Evolutionary conservation across 306 rosid genomes (phyloP).

Genomic region (Trifolium repens): DNA sequence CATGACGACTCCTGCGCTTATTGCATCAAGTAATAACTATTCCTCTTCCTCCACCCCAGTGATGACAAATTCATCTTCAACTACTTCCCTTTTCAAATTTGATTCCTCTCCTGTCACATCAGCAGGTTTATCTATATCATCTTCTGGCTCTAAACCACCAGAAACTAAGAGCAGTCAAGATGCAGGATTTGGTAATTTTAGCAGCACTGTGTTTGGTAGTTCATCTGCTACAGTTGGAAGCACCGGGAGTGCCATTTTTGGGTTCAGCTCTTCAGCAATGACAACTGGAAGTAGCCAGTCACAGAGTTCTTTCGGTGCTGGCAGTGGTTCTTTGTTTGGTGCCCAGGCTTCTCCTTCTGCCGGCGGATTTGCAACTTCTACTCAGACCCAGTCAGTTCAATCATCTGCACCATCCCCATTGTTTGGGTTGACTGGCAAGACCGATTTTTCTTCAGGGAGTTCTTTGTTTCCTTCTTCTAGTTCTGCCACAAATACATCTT

Average conservation of each 20-base stretch:
- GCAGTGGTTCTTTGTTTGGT: conserved; percentile 45
- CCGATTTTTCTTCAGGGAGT: conserved; percentile 59
- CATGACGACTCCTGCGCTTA: conserved; percentile 37
- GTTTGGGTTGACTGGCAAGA: conserved; percentile 54
- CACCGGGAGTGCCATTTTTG: conserved; percentile 54
- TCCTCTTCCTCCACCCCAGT: conserved; percentile 39
- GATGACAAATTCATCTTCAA: conserved; percentile 50
- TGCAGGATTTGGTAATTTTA: conserved; percentile 47
- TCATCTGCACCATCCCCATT: conserved; percentile 57
- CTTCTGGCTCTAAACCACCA: conserved; percentile 42
- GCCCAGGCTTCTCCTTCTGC: conserved; percentile 49
- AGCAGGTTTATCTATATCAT: conserved; percentile 43
- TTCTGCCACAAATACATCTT: conserved; percentile 46
- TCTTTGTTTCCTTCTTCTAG: conserved; percentile 56
- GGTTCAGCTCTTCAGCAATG: conserved; percentile 58
- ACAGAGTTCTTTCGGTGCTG: conserved; percentile 40
- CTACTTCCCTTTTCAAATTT: conserved; percentile 55
- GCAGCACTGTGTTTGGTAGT: conserved; percentile 49
- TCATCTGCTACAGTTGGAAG: conserved; percentile 51
- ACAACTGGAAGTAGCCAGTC: conserved; percentile 56
- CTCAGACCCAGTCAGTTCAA: conserved; percentile 56
- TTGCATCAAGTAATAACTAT: conserved; percentile 40
- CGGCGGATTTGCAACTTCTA: conserved; percentile 54
- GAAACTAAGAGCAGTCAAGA: conserved; percentile 57
- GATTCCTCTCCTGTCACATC: conserved; percentile 46